A percentile compares a stretch with the other conserved stretches of the same genome.
Evolutionary conservation across 768 basidiomycete species (phyloP).

Genomic region (Tylopilus sp.): DNA sequence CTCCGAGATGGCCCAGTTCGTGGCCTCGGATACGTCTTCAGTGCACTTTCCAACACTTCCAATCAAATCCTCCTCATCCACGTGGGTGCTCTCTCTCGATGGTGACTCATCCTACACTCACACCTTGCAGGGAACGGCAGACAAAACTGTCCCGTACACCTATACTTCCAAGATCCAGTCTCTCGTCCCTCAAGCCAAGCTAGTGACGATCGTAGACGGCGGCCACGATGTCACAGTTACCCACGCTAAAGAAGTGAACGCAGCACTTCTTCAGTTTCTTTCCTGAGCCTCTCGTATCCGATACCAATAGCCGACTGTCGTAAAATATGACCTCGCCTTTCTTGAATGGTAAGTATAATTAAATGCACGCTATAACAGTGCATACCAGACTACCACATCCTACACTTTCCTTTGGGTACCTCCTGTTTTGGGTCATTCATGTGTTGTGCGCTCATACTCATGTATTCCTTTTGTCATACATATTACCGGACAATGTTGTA

Average conservation of each 20-base stretch:
- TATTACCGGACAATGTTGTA: conserved; percentile 12
- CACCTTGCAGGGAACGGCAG: conserved; percentile 29
- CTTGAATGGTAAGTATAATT: neutral
- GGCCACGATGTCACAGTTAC: conserved; percentile 33
- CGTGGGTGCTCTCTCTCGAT: conserved; percentile 36
- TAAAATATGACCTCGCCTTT: neutral
- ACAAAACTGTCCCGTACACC: conserved; percentile 32
- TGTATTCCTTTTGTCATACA: conserved; percentile 12
- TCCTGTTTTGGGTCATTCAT: neutral
- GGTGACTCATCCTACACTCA: neutral
- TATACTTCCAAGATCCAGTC: conserved; percentile 30
- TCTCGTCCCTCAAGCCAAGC: conserved; percentile 27
- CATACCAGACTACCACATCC: conserved; percentile 4
- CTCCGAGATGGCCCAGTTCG: conserved; percentile 71
- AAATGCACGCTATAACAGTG: neutral
- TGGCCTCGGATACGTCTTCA: conserved; percentile 53
- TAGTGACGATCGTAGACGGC: conserved; percentile 28
- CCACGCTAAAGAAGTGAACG: conserved; percentile 30
- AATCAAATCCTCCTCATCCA: conserved; percentile 62
- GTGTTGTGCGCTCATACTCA: neutral
- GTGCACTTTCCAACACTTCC: conserved; percentile 43
- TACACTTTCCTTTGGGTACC: neutral
- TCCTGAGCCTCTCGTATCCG: conserved; percentile 5
- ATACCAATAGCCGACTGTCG: neutral
- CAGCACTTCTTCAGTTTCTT: conserved; percentile 27